Conservation (phyloP, 2,329 filamentous ascomycete genomes). For the Aspergillus sergii region DNA sequence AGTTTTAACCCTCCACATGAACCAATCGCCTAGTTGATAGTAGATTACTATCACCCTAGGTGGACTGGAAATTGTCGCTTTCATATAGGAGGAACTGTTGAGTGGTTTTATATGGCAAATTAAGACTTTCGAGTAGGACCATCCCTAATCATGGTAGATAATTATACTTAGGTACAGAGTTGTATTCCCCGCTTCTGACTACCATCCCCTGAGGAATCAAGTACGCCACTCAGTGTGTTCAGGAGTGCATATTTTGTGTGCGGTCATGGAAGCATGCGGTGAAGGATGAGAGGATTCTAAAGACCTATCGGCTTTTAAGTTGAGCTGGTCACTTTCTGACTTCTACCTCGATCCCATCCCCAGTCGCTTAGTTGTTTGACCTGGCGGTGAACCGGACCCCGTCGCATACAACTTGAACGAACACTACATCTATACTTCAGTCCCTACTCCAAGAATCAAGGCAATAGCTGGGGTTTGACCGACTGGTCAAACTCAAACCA, state of each 20-base stretch:
- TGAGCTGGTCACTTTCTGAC: not conserved
- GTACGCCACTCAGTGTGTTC: not conserved
- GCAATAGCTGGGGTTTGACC: not conserved
- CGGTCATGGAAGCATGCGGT: not conserved
- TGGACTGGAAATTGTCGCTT: not conserved
- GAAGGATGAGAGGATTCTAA: not conserved
- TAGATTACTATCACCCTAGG: not conserved
- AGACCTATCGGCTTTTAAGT: not conserved
- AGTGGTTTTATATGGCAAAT: not conserved
- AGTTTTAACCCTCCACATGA: not conserved
- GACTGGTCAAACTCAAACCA: not conserved
- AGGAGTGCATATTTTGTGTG: not conserved
- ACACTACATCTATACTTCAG: not conserved
- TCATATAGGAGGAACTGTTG: not conserved
- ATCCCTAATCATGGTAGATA: not conserved
- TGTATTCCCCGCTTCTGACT: not conserved
- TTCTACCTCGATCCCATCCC: not conserved
- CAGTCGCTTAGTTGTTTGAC: not conserved
- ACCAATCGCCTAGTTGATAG: not conserved
- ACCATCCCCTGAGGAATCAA: not conserved
- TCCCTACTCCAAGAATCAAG: not conserved
- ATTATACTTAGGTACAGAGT: not conserved
- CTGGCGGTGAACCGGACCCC: constrained; percentile 1
- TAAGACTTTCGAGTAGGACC: not conserved
- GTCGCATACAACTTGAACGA: not conserved